Conservation (phyloP, 2,329 filamentous ascomycete species). For the Chaetothyriales sp. region DNA sequence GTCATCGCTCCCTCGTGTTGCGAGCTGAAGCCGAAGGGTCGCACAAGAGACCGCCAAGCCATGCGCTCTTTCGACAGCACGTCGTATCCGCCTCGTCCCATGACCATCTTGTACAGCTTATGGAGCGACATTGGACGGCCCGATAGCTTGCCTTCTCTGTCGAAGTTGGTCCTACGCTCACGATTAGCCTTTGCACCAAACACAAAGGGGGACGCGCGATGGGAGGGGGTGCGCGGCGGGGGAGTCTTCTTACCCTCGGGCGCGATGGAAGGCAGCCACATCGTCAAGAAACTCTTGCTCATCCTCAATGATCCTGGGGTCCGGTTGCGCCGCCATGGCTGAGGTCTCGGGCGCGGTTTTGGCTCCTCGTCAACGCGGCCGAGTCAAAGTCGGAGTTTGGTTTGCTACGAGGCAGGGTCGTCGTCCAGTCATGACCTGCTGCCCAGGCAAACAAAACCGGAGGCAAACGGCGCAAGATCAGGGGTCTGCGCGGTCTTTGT, state of each 20-base stretch:
- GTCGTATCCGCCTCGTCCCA: constrained; percentile 70
- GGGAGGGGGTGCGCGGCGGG: constrained; percentile 9
- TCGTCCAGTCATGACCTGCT: not conserved
- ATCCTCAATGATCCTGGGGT: constrained; percentile 31
- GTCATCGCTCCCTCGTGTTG: constrained; percentile 68
- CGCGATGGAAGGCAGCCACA: constrained; percentile 57
- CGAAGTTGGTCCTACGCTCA: constrained; percentile 47
- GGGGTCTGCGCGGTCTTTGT: not conserved
- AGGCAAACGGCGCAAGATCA: not conserved
- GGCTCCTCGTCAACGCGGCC: not conserved
- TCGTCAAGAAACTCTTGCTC: constrained; percentile 66
- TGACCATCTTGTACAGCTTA: constrained; percentile 63
- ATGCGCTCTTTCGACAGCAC: constrained; percentile 69
- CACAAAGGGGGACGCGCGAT: constrained; percentile 1
- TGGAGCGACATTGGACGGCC: constrained; percentile 60
- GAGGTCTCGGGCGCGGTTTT: not conserved
- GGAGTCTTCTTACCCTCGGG: constrained; percentile 46
- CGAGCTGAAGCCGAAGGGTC: constrained; percentile 59
- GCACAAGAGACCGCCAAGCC: constrained; percentile 66
- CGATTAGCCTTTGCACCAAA: not conserved
- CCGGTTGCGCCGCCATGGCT: not conserved
- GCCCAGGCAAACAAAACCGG: not conserved
- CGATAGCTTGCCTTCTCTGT: constrained; percentile 68
- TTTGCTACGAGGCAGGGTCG: not conserved
- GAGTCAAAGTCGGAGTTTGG: not conserved